Base-by-base conservation (phyloP, 495 filamentous ascomycete species). In the Penicillium cosmopolitanum region DNA sequence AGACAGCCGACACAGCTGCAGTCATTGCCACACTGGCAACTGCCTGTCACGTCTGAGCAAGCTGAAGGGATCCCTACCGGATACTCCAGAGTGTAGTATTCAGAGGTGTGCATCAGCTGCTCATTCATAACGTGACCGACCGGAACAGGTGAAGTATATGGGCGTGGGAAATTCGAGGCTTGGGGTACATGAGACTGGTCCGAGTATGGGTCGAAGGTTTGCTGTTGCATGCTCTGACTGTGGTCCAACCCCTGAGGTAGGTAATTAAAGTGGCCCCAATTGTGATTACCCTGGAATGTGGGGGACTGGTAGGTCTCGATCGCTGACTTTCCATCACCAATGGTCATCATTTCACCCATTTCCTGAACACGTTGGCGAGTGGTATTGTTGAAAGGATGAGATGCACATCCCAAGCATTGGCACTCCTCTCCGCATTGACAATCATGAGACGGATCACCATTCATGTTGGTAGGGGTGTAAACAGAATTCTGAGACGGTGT, bases 301-400 rank as follows among this genome's bases (percentile, higher is more conserved):
- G 47, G 47, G 11, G 66, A 58, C 12, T 57, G 55, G 55, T 66
- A 71, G 13, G 66, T 35, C 25, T 66, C 60, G 44, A 66, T 66
- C 6, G 55, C 47, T 11, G 59, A 55, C 1, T 55, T 62, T 8
- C 64, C 60, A 8, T 68, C 71, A 23, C 73, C 65, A 28, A 75
- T 61, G n/a, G 71, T 68, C 55, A 83, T 74, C 55, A 83, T 60
- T 12, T 71, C 64, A 44, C 76, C 70, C 72, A 84, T 78, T 52
- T 80, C 75, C 57, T 78, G 76, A 8, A 91, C 84, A 65, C 87
- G 88, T 46, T 87, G 77, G 40, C 78, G 76, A n/a, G 87, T 90
- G n/a, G 84, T 81, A 19, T 82, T 73, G 66, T 93, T 93, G 68
- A 85, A 91, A 5, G 89, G 89, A 66, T 93, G 89, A 38, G 81